Percentiles rank a stretch among this genome's conserved stretches.
Evolutionary conservation across 768 basidiomycete genomes (phyloP).

Genomic region (Leucocoprinus sp.): DNA sequence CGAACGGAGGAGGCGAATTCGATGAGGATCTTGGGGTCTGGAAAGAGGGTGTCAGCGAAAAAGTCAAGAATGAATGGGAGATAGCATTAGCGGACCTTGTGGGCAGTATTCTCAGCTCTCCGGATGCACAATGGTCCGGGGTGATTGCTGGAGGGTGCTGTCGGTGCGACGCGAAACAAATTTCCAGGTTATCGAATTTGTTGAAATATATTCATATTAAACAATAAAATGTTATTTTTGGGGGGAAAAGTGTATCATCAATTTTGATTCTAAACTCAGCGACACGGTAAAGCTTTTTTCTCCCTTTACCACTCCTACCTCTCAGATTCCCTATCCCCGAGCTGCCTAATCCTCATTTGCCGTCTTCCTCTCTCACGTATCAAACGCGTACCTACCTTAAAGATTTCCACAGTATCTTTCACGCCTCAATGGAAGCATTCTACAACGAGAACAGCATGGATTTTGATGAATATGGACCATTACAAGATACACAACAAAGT

Average conservation of each 20-base stretch:
- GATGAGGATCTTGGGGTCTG: constrained; percentile 39
- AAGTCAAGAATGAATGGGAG: constrained; percentile 27
- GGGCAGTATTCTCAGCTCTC: constrained; percentile 12
- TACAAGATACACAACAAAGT: constrained; percentile 16
- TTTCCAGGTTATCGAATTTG: constrained; percentile 18
- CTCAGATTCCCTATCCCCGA: neutral
- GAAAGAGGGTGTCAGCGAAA: constrained; percentile 17
- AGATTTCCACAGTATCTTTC: neutral
- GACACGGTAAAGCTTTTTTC: constrained; percentile 2
- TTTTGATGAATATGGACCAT: constrained; percentile 16
- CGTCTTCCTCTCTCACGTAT: neutral
- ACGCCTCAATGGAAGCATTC: constrained; percentile 15
- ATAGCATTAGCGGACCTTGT: constrained; percentile 20
- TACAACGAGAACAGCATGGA: constrained; percentile 15
- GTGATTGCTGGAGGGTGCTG: constrained; percentile 68
- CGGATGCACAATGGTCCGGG: constrained; percentile 33
- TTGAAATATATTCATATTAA: neutral
- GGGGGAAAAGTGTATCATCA: neutral
- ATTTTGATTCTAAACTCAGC: constrained; percentile 3
- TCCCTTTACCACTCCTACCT: constrained; percentile 6
- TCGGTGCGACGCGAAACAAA: constrained; percentile 47
- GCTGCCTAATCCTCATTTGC: too few species aligned
- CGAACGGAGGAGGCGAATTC: constrained; percentile 58
- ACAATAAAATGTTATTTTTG: constrained; percentile 1
- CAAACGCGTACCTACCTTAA: neutral